These are phyloP conservation scores for Penicillium sp. DNA, from an alignment of 2,329 filamentous ascomycete species.

Conservation along the genomic window DNA sequence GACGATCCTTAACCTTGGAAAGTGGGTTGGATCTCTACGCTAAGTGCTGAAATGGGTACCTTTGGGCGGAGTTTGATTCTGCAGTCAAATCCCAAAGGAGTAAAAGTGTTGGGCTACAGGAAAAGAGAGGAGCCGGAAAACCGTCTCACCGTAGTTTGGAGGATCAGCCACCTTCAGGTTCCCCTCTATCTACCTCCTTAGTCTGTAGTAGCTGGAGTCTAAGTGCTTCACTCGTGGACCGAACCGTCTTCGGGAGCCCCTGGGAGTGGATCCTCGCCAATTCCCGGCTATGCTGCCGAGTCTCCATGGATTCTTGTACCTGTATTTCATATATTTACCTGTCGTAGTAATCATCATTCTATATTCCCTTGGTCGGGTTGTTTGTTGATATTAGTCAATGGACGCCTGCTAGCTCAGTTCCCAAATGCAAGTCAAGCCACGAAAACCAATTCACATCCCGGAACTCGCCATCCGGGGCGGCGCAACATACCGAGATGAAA, in stretches of 20 bases:
- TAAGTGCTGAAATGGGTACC: neutral
- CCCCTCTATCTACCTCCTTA: neutral
- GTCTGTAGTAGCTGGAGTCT: neutral
- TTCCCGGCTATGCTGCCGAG: slow-evolving; percentile 23
- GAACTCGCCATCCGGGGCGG: neutral
- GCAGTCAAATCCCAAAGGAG: neutral
- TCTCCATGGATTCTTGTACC: neutral
- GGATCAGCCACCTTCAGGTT: neutral
- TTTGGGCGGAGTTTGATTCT: neutral
- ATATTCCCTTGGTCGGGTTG: too few species aligned
- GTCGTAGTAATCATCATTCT: neutral
- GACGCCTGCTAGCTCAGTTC: neutral
- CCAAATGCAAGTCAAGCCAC: slow-evolving; percentile 14
- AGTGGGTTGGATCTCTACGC: neutral
- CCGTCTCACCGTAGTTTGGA: slow-evolving; percentile 26
- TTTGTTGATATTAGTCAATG: too few species aligned
- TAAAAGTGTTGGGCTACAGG: neutral
- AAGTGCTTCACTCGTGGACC: slow-evolving; percentile 13
- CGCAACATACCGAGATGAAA: slow-evolving; percentile 5
- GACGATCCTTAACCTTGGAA: neutral
- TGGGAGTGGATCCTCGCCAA: slow-evolving; percentile 15
- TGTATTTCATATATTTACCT: neutral
- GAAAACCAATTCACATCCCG: neutral
- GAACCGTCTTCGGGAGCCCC: slow-evolving; percentile 18
- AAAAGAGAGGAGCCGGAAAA: neutral